Evolutionary conservation across 2,329 filamentous ascomycete species (phyloP).

Genomic region (Hymenoscyphus scutula): DNA sequence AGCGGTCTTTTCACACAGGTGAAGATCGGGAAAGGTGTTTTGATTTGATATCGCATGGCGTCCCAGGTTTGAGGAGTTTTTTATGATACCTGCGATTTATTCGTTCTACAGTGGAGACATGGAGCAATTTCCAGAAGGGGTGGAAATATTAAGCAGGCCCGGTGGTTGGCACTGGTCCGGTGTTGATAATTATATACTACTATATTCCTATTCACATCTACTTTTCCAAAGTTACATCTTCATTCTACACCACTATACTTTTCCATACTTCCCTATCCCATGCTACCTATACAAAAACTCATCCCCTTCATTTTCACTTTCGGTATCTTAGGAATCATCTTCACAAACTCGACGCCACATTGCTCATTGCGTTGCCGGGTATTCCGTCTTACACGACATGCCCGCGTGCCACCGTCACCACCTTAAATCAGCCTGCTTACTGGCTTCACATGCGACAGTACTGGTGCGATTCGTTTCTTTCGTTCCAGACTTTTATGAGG

Average conservation of each 20-base stretch:
- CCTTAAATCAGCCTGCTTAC: background rate
- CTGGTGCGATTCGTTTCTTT: background rate
- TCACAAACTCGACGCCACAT: no score
- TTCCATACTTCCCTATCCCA: background rate
- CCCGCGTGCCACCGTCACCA: background rate
- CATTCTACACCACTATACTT: background rate
- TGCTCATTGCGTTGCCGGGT: background rate
- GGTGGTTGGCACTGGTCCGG: conserved; percentile 1
- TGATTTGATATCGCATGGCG: background rate
- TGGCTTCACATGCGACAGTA: background rate
- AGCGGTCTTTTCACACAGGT: background rate
- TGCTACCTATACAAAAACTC: background rate
- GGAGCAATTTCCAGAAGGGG: background rate
- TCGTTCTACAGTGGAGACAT: background rate
- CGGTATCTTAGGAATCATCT: background rate
- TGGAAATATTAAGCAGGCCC: background rate
- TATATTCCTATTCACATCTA: no score
- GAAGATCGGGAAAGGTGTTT: background rate
- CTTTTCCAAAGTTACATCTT: background rate
- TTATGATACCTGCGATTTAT: conserved; percentile 1
- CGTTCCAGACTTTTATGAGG: background rate
- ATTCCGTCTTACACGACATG: background rate
- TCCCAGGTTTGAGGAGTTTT: background rate
- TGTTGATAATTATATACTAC: background rate
- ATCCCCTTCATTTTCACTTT: background rate